Conservation (phyloP, 805 yeast species). For the Schizosaccharomyces lindneri region DNA sequence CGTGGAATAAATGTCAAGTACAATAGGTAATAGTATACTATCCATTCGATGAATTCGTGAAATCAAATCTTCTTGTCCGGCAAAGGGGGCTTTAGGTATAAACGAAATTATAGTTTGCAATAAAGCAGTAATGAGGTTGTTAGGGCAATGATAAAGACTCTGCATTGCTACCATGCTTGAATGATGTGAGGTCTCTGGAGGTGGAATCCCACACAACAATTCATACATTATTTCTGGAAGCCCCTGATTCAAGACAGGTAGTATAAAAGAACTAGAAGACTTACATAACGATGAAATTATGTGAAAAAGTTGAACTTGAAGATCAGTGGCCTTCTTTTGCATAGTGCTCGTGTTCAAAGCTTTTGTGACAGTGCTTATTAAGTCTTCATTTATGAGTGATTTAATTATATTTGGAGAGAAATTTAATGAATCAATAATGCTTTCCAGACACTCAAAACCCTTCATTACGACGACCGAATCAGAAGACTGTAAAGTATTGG, state of each 20-base stretch:
- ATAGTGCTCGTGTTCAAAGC: slow-evolving; percentile 5
- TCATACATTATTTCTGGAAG: neutral
- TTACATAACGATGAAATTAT: neutral
- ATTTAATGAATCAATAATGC: slow-evolving; percentile 28
- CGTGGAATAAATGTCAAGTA: neutral
- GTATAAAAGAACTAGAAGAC: neutral
- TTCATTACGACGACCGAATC: slow-evolving; percentile 39
- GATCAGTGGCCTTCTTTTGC: slow-evolving; percentile 4
- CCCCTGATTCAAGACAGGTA: neutral
- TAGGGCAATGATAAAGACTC: neutral
- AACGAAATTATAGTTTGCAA: neutral
- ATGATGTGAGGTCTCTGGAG: neutral
- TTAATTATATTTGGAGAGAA: slow-evolving; percentile 22
- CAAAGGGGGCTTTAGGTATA: neutral
- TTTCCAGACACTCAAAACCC: slow-evolving; percentile 38
- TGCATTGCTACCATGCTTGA: neutral
- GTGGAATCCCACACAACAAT: neutral
- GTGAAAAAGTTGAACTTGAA: neutral
- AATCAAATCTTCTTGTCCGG: neutral
- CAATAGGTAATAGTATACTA: neutral
- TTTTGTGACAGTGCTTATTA: slow-evolving; percentile 12
- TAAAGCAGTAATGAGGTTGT: neutral
- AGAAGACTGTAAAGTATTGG: slow-evolving; percentile 24
- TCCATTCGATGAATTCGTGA: neutral
- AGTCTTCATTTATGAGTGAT: slow-evolving; percentile 17